These are phyloP conservation scores for Meira miltonrushii DNA, from an alignment of 1,284 basidiomycete genomes.

Conservation along the genomic window DNA sequence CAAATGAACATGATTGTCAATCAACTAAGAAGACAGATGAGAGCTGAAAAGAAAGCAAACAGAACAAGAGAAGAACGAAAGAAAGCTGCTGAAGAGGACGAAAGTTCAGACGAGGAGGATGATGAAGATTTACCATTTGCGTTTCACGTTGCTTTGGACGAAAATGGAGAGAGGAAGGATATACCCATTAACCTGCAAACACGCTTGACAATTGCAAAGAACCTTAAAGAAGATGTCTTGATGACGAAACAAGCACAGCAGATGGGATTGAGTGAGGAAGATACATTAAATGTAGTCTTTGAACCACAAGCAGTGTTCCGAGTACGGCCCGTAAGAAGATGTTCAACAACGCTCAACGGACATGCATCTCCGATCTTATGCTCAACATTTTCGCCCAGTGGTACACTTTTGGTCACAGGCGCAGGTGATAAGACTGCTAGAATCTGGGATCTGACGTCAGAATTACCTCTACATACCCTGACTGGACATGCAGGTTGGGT, in stretches of 20 bases:
- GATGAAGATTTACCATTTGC: conserved; percentile 48
- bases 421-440: conserved; percentile 90
- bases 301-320: conserved; percentile 88
- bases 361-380: conserved; percentile 91
- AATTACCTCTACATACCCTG: conserved; percentile 82
- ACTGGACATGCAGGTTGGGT: conserved; percentile 92
- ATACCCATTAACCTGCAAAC: conserved; percentile 13
- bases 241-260: conserved; percentile 31
- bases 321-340: conserved; percentile 85
- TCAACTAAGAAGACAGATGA: conserved; percentile 31
- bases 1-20: conserved; percentile 47
- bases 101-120: too few species aligned
- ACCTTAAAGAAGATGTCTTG: conserved; percentile 40
- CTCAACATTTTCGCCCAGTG: conserved; percentile 89
- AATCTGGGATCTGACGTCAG: conserved; percentile 89
- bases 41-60: conserved; percentile 4
- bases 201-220: conserved; percentile 38
- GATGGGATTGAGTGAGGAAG: conserved; percentile 46
- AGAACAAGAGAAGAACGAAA: conserved; percentile 4
- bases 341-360: conserved; percentile 76
- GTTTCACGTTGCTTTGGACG: conserved; percentile 38
- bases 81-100: conserved; percentile 23
- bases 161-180: neutral
- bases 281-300: conserved; percentile 47
- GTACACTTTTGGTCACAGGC: conserved; percentile 82